Evolutionary conservation across 306 rosid genomes (phyloP), one percentile per base, ranked within the genome.

Genomic region (Hippophae rhamnoides): DNA sequence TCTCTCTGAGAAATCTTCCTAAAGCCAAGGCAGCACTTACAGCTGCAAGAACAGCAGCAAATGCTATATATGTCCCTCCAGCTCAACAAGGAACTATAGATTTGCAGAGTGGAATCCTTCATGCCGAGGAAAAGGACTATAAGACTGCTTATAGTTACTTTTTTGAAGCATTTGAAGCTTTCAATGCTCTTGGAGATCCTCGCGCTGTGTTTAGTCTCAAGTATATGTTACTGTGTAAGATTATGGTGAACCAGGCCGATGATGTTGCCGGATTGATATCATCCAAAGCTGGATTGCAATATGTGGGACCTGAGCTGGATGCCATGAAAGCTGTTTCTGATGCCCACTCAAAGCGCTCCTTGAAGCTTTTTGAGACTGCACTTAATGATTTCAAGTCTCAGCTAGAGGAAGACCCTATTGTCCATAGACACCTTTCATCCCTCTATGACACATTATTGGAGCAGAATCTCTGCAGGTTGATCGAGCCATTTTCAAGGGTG

Each of bases 241-340:
- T 87, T 48, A 90, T 90, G 96, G 89, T 90, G 69, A 90, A 63
- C 70, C 97, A 84, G 71, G 96, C 97, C 54, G 97, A 90, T 60
- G 97, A 87, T 6, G 94, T 87, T 31, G 83, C 83, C 3, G 95
- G 96, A 62, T 84, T 85, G 31, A 85, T 90, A 50, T 90, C 94
- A 31, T 90, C 97, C 3, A 90, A 87, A 74, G 97, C 97, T 3
- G 96, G 95, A 5, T 70, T 90, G 68, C 84, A 81, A 66, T 90
- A 79, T 55, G 75, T 87, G 65, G 97, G 97, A 9, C 89, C 85
- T 31, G 96, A 90, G 74, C 72, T 90, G 78, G 97, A 90, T 76
- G 97, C 97, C 44, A 90, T 90, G 97, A 90, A 87, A 75, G 94
- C 95, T 42, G 97, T 90, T 45, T 95, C 97, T 5, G 95, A 87